Percentiles rank a stretch among this genome's conserved stretches.
phyloP scores from a whole-genome alignment of 768 basidiomycete species.

The Suillus luteus region DNA sequence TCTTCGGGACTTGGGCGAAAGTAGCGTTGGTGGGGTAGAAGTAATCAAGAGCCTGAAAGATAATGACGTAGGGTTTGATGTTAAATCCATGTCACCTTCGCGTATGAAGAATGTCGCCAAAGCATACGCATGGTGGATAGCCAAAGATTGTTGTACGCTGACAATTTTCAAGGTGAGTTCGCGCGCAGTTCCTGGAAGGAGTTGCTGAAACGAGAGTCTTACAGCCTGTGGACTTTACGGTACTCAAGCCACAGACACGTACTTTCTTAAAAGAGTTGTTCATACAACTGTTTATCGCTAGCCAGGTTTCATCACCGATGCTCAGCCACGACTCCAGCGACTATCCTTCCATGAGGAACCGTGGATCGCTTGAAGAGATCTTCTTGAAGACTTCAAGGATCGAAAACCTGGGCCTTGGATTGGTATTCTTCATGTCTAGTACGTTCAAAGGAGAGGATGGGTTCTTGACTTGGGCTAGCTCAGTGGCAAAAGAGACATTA shows the following conservation, averaged over 20 bases:
- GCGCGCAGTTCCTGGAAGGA: background rate
- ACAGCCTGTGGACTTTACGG: conserved; percentile 87
- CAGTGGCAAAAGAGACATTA: conserved; percentile 69
- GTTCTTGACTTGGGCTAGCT: conserved; percentile 66
- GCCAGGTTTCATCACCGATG: conserved; percentile 73
- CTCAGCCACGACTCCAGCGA: conserved; percentile 41
- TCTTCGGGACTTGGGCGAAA: conserved; percentile 86
- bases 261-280: conserved; percentile 75
- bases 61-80: conserved; percentile 47
- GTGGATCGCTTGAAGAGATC: conserved; percentile 69
- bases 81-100: conserved; percentile 55
- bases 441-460: conserved; percentile 43
- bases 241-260: conserved; percentile 61
- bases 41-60: conserved; percentile 61
- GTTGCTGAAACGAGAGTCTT: background rate
- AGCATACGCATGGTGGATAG: conserved; percentile 92
- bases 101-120: conserved; percentile 75
- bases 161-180: conserved; percentile 76
- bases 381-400: conserved; percentile 74
- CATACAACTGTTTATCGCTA: conserved; percentile 66
- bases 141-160: conserved; percentile 76
- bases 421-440: conserved; percentile 68
- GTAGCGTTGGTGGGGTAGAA: conserved; percentile 75
- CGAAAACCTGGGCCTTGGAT: conserved; percentile 69
- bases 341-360: conserved; percentile 50